Base-by-base conservation (phyloP, 176 grass and related monocot genomes). In the Microstegium vimineum region DNA sequence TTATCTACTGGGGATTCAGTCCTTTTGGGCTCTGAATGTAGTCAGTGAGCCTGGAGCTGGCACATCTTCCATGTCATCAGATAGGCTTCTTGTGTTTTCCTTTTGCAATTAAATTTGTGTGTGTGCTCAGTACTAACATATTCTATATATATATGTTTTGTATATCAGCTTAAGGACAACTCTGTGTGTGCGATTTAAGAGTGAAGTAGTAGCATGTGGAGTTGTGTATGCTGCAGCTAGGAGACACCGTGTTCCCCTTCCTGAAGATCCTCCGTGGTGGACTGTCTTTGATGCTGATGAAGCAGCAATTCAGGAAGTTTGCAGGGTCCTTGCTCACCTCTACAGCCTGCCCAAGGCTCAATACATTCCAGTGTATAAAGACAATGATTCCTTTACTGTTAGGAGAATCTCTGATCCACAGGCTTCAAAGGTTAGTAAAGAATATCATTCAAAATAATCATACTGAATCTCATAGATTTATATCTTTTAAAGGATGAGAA, bases 161-260 rank as follows among this genome's bases (percentile, higher is more conserved):
- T 66, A 42, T 75, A 65, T 74, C 77, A 98, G 95, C 70, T 78
- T 98, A 80, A 75, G 95, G 33, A 98, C 95, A 65, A 94, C 95
- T 59, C 76, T 98, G 1, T 98, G 95, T 25, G 95, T 98, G 60
- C 90, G 86, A 74, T 98, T 94, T 63, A 94, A 94, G 90, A 98
- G 95, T 70, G 95, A 98, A 89, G 95, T 98, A 31, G 90, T 98
- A 76, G 95, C 95, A 79, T 98, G 95, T n/a, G 95, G 92, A 87
- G 95, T 95, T 42, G 92, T 98, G 20, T 98, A 98, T 87, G 92
- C 92, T 79, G 95, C 95, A 64, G 90, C 95, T 74, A 94, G 89
- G 70, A 91, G 86, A 71, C 88, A 87, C 56, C 46, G 68, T 10
- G 89, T 93, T 33, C 84, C 92, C 30, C 95, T 98, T 49, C 92